Base-by-base conservation (phyloP, 73 alveolate genomes). In the Paramecium tetraurelia region DNA sequence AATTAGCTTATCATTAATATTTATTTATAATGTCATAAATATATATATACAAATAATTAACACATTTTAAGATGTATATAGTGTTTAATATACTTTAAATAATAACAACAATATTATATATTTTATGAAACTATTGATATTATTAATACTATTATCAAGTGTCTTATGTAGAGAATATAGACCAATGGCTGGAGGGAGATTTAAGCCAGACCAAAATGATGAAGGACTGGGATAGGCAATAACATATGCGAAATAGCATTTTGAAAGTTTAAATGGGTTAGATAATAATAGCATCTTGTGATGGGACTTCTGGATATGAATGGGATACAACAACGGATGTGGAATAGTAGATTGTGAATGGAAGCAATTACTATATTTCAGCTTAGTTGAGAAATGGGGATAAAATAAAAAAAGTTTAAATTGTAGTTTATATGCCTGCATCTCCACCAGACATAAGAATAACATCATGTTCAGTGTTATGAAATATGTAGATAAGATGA, bases 171-270 rank as follows among this genome's bases (percentile, higher is more conserved):
- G 46, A 63, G 35, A 63, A 27, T 20, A 63, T 63, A 63, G 84
- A 63, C 84, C 84, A 21, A 63, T 63, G 41, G 84, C 86, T 14
- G 86, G 86, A 33, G 86, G 86, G 1, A 72, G 8, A 72, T 38
- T 29, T 20, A 38, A 72, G 9, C 86, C 86, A 35, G 86, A 72
- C 38, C n/a, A 33, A 72, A 72, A 31, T 35, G 86, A 72, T 72
- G 16, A 38, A 35, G 86, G 86, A 12, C 16, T 72, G 33, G 40
- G 21, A 36, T 21, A 72, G 27, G 86, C 86, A 72, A 72, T 72
- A 16, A 21, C 40, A 16, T 72, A 14, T 72, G 86, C 86, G 0
- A 72, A 40, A 38, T 16, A 22, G 16, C 38, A 72, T 38, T 72
- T 35, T 72, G 2, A 72, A 40, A 35, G 86, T 72, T 72, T 8